Percentiles rank a stretch among this genome's conserved stretches.
Conservation (phyloP, 2,329 filamentous ascomycete genomes). For the Exserohilum rostratum region DNA sequence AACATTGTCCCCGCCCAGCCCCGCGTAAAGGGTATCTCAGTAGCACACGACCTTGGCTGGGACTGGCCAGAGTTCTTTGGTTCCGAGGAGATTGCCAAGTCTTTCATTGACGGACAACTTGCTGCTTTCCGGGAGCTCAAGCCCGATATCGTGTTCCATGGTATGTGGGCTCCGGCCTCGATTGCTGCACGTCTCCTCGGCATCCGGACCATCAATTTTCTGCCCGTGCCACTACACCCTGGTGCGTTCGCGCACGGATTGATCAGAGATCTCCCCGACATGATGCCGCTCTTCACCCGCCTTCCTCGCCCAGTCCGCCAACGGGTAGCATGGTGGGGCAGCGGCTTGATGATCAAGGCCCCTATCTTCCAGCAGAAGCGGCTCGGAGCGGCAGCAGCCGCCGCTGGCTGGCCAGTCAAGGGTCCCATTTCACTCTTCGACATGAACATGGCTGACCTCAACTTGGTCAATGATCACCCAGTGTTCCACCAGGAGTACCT, state of each 20-base stretch:
- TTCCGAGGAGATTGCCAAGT: conserved; percentile 38
- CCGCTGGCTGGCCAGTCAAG: conserved; percentile 34
- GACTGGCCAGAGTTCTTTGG: conserved; percentile 45
- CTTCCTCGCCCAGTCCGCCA: conserved; percentile 37
- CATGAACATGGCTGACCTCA: conserved; percentile 46
- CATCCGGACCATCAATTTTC: conserved; percentile 43
- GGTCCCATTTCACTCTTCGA: conserved; percentile 43
- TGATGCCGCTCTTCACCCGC: conserved; percentile 41
- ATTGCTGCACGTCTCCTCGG: conserved; percentile 38
- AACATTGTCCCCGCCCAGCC: conserved; percentile 40
- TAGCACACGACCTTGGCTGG: conserved; percentile 43
- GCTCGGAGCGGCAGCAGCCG: conserved; percentile 37
- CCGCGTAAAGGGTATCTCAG: conserved; percentile 38
- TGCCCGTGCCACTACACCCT: conserved; percentile 40
- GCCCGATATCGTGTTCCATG: conserved; percentile 44
- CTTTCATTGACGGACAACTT: conserved; percentile 41
- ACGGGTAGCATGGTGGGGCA: conserved; percentile 34
- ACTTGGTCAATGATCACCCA: conserved; percentile 43
- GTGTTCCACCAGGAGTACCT: conserved; percentile 40
- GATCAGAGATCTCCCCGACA: conserved; percentile 41
- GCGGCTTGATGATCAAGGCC: conserved; percentile 37
- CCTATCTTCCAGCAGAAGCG: conserved; percentile 43
- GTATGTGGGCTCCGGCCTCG: conserved; percentile 44
- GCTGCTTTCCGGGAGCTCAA: conserved; percentile 36
- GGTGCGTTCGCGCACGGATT: conserved; percentile 36